Percentiles rank a stretch among this genome's conserved stretches.
Evolutionary conservation across 208 protist species (phyloP).

Genomic region (Angomonas ambiguus): DNA sequence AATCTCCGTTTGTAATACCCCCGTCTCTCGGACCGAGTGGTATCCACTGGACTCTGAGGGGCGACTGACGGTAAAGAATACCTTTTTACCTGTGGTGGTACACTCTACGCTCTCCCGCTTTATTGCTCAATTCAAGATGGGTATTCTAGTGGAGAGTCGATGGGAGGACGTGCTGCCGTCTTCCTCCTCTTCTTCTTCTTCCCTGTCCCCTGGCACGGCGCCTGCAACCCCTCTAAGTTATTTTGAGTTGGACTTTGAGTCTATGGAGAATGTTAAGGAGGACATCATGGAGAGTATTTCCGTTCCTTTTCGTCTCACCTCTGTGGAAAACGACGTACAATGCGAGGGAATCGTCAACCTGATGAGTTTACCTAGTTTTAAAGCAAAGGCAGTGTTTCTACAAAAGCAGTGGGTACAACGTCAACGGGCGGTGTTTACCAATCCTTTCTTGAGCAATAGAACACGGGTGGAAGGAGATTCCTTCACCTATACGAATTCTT

Average conservation of each 20-base stretch:
- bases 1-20: neutral
- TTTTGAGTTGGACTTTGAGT: neutral
- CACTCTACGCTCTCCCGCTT: neutral
- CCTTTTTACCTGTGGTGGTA: neutral
- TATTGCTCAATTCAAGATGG: neutral
- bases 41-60: neutral
- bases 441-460: neutral
- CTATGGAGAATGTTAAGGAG: neutral
- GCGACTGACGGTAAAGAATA: neutral
- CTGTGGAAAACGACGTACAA: neutral
- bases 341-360: neutral
- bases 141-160: neutral
- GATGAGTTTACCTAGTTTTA: neutral
- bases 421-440: neutral
- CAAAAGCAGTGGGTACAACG: neutral
- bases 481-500: no score
- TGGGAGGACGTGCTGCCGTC: neutral
- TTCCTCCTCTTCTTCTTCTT: neutral
- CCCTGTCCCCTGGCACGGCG: no score
- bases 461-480: no score
- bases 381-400: neutral
- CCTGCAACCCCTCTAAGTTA: neutral
- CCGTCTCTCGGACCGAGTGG: neutral
- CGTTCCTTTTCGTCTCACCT: neutral
- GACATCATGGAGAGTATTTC: neutral